Evolutionary conservation across 192 early-diverging fungal species (phyloP), one percentile per base, ranked within the genome.

Genomic region (Mortierella claussenii): DNA sequence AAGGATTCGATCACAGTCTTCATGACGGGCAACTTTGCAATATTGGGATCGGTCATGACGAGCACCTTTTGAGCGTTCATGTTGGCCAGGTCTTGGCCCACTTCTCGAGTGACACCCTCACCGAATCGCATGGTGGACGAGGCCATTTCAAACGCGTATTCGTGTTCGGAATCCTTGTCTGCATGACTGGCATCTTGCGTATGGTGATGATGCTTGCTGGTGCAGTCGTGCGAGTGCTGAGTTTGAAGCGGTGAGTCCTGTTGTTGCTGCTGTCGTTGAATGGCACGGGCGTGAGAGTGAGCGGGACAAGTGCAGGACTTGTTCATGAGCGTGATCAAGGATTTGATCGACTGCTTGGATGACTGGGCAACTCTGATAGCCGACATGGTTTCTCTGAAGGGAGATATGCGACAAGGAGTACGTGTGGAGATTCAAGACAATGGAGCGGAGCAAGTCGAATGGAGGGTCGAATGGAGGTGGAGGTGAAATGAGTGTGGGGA

Each of bases 51-150:
- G 12, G 95, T 95, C 61, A 94, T 92, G 24, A 97, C 92, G 49
- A 89, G 89, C 10, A 94, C 94, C 57, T 95, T 94, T 79, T 91
- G 87, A 40, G 93, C 86, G 21, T 86, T 83, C 73, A 95, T 82
- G 78, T 95, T 93, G 40, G 79, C 84, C 55, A 93, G 65, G 78
- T 96, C 95, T 85, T 89, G 87, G 47, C 95, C 95, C 36, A 96
- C 87, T 69, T 96, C 95, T 32, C 79, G 80, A 10, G 95, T 96
- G 4, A 89, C 93, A 27, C 93, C 93, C 4, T 81, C 80, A 55
- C 95, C 95, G 57, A 94, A 95, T 6, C 95, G 92, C 64, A 96
- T 91, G 34, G 89, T 93, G 53, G 91, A 92, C 23, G 94, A 92
- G 27, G 95, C 93, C 93, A 96, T 94, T 82, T 95, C 91, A 37